These are phyloP conservation scores for Oryza meridionalis DNA, from an alignment of 176 grass and related monocot genomes.

Conservation along the genomic window DNA sequence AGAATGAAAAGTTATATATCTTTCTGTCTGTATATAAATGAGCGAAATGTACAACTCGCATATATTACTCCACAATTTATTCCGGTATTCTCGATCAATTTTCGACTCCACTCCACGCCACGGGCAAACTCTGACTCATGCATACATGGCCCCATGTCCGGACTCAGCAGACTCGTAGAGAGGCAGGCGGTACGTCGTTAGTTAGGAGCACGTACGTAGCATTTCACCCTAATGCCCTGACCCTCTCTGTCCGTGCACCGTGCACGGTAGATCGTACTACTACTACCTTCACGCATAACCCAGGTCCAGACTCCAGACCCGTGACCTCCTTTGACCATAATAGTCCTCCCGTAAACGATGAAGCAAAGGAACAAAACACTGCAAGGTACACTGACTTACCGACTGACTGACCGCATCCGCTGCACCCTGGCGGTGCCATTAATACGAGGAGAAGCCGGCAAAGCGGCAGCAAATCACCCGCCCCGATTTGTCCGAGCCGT, in stretches of 20 bases:
- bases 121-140: not conserved
- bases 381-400: not conserved
- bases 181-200: not conserved
- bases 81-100: no score
- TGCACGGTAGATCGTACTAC: conserved; percentile 4
- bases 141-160: not conserved
- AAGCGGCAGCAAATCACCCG: not conserved
- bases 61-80: no score
- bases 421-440: conserved; percentile 12
- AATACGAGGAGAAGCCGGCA: not conserved
- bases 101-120: not conserved
- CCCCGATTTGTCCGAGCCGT: not conserved
- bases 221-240: not conserved
- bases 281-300: not conserved
- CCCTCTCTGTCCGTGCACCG: not conserved
- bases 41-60: not conserved
- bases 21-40: accelerated
- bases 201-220: not conserved
- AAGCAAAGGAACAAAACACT: not conserved
- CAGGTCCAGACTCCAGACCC: not conserved
- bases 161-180: not conserved
- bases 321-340: not conserved
- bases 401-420: not conserved
- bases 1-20: no score
- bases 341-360: not conserved